These are phyloP conservation scores for Collybia sordida DNA, from an alignment of 768 basidiomycete species.

Conservation along the genomic window DNA sequence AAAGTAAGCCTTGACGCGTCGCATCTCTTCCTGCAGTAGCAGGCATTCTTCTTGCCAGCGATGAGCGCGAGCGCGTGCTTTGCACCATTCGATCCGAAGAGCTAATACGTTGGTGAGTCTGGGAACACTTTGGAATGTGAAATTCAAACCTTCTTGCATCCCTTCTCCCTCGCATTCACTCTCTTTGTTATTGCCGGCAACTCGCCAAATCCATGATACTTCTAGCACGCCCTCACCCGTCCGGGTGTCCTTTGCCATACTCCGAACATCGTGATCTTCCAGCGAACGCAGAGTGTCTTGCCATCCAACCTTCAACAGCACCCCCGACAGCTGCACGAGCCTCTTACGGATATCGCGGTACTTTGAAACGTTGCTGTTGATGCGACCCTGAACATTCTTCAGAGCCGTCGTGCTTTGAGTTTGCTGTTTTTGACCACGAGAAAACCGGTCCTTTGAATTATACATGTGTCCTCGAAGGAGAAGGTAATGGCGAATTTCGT, in stretches of 20 bases:
- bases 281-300: not conserved
- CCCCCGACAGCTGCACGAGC: not conserved
- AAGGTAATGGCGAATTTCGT: constrained; percentile 25
- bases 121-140: not conserved
- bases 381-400: not conserved
- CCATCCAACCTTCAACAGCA: not conserved
- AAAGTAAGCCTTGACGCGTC: constrained; percentile 5
- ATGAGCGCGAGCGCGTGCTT: constrained; percentile 1
- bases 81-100: constrained; percentile 10
- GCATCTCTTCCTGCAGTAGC: constrained; percentile 12
- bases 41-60: constrained; percentile 9
- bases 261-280: not conserved
- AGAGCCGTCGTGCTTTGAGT: constrained; percentile 21
- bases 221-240: not conserved
- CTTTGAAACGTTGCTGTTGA: not conserved
- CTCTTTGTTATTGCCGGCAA: no score
- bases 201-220: constrained; percentile 6
- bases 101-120: constrained; percentile 2
- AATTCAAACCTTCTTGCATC: constrained; percentile 5
- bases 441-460: constrained; percentile 25
- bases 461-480: constrained; percentile 25
- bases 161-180: not conserved
- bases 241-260: not conserved
- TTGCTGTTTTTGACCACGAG: constrained; percentile 22
- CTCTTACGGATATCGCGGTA: not conserved